Conservation (phyloP, 192 early-diverging fungal genomes). For the Cetraspora pellucida region DNA sequence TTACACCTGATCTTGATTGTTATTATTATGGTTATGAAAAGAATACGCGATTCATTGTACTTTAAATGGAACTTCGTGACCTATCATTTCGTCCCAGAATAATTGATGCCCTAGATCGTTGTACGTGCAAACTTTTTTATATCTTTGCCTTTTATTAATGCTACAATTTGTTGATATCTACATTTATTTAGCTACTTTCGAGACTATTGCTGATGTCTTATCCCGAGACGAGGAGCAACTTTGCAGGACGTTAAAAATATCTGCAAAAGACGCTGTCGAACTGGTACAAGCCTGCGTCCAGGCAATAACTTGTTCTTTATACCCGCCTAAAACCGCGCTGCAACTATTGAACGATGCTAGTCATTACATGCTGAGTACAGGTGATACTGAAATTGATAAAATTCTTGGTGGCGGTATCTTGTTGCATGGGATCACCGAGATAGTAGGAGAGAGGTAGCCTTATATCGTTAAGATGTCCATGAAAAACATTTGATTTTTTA, state of each 20-base stretch:
- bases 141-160: too few relatives aligned
- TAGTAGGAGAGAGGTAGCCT: conserved; percentile 69
- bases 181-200: conserved; percentile 15
- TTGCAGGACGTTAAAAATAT: conserved; percentile 12
- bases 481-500: neutral
- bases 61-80: too few relatives aligned
- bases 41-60: too few relatives aligned
- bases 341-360: conserved; percentile 36
- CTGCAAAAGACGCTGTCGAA: conserved; percentile 4
- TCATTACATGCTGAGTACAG: conserved; percentile 49
- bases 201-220: conserved; percentile 18
- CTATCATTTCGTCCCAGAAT: too few relatives aligned
- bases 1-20: too few relatives aligned
- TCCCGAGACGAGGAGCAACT: neutral
- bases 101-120: too few relatives aligned
- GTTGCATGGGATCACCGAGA: conserved; percentile 64
- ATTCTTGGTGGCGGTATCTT: conserved; percentile 64
- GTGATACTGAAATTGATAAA: conserved; percentile 55
- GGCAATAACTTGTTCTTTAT: conserved; percentile 13
- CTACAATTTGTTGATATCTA: too few relatives aligned
- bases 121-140: too few relatives aligned
- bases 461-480: neutral
- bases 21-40: too few relatives aligned
- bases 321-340: conserved; percentile 35
- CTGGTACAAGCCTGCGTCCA: neutral